phyloP scores from a whole-genome alignment of 805 yeast species.

The Saccharomycopsis javanensis region DNA sequence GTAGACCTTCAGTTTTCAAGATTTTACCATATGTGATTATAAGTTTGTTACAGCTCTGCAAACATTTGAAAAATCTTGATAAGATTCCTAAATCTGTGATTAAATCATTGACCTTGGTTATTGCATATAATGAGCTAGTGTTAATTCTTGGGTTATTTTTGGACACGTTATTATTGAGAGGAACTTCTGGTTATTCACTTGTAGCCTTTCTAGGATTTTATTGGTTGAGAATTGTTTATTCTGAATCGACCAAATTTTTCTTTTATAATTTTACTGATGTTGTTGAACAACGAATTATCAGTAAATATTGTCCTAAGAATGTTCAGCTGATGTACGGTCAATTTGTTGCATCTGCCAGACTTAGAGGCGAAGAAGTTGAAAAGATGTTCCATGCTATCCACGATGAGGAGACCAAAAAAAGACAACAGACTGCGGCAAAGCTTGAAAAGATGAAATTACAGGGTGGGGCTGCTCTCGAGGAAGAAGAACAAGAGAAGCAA shows the following conservation, averaged over 20 bases:
- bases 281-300: constrained; percentile 13
- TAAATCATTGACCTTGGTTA: constrained; percentile 32
- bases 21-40: constrained; percentile 49
- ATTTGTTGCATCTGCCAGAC: constrained; percentile 9
- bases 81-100: constrained; percentile 32
- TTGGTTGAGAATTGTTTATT: constrained; percentile 61
- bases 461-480: constrained; percentile 3
- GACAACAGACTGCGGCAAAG: constrained; percentile 1
- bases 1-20: constrained; percentile 57
- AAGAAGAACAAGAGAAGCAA: constrained; percentile 6
- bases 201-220: constrained; percentile 47
- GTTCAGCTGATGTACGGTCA: constrained; percentile 9
- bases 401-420: neutral
- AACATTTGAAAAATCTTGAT: constrained; percentile 29
- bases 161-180: constrained; percentile 55
- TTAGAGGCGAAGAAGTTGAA: constrained; percentile 10
- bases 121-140: constrained; percentile 53
- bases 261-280: constrained; percentile 14
- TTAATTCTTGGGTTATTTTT: constrained; percentile 42
- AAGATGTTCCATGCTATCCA: constrained; percentile 5
- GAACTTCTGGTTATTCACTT: constrained; percentile 62
- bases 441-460: neutral
- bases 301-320: constrained; percentile 9
- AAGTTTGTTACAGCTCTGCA: constrained; percentile 47
- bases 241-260: constrained; percentile 20